phyloP scores from a whole-genome alignment of 352 stramenopile species.

The Globisporangium camurandrum region DNA sequence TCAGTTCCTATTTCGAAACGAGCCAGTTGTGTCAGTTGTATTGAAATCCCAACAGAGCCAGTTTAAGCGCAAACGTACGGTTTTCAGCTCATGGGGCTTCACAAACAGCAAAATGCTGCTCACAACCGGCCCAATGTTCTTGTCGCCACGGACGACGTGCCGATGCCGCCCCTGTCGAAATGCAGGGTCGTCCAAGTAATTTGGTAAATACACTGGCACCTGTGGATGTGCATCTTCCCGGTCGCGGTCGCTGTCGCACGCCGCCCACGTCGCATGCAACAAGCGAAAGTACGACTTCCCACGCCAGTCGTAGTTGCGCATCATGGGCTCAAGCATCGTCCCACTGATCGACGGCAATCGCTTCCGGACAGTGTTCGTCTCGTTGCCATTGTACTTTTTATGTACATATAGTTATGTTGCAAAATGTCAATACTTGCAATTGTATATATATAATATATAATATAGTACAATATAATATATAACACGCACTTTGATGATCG shows the following conservation, averaged over 20 bases:
- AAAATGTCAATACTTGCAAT: not conserved
- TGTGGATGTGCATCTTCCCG: constrained; percentile 64
- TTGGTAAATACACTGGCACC: constrained; percentile 45
- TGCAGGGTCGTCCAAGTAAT: constrained; percentile 80
- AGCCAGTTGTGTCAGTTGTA: not conserved
- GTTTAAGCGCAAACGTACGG: constrained; percentile 18
- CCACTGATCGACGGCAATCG: constrained; percentile 53
- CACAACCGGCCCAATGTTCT: constrained; percentile 89
- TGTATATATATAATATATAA: not conserved
- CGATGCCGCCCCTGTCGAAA: constrained; percentile 77
- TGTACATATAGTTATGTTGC: not conserved
- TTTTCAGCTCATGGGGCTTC: constrained; percentile 92
- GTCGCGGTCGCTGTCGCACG: constrained; percentile 67
- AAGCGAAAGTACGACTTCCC: constrained; percentile 84
- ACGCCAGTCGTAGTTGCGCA: constrained; percentile 81
- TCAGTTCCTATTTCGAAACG: constrained; percentile 71
- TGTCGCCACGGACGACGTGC: constrained; percentile 76
- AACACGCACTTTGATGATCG: constrained; percentile 65
- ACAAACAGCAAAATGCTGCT: constrained; percentile 94
- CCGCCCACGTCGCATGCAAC: constrained; percentile 69
- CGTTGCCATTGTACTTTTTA: constrained; percentile 73
- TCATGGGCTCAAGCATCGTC: constrained; percentile 38
- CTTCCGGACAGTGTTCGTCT: constrained; percentile 42
- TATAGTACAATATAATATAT: not conserved
- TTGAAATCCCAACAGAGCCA: too few species aligned